Evolutionary conservation across 495 filamentous ascomycete genomes (phyloP), one percentile per base, ranked within the genome.

Genomic region (Penicillium arizonense): DNA sequence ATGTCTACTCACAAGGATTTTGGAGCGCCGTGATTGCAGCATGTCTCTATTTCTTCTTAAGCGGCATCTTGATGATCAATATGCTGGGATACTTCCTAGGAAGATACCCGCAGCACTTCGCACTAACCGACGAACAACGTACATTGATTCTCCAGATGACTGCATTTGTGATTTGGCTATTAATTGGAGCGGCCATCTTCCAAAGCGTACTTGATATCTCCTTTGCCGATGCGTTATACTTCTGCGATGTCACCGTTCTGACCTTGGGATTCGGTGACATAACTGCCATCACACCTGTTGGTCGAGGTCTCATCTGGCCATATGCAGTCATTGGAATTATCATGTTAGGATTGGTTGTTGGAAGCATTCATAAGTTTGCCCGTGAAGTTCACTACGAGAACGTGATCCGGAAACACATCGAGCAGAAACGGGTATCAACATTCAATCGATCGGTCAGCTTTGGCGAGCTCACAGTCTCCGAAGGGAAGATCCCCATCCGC

Each of bases 301-400:
- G 82, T 1, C 77, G 85, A 36, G 81, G 82, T 2, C 73, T 97
- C 8, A 70, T 96, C 13, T 85, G 96, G 26, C 91, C 91, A 0
- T 97, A 86, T 57, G 84, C 91, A 0, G 82, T 96, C 3, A 81
- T 91, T 18, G 93, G 92, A 6, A 87, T 96, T 42, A 84, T 93
- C 40, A 91, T 87, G 50, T 74, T 97, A 4, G 93, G 92, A 82
- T 75, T 97, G 24, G 88, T 96, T 21, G 85, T 96, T 28, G 84
- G 85, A 13, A 93, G 89, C 47, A 89, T 96, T 47, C 82, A 89
- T 35, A 85, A 77, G 28, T 90, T 89, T 51, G 80, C 81, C 3
- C 51, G 62, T 16, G 82, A 89, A 47, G 70, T 91, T 28, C 78
- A 82, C 14, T 75, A 82, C 40, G 82, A 85, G 47, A 87, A 90